Percentiles rank a stretch among this genome's conserved stretches.
Evolutionary conservation across 1,284 basidiomycete genomes (phyloP).

Genomic region (Rhizoctonia solani): DNA sequence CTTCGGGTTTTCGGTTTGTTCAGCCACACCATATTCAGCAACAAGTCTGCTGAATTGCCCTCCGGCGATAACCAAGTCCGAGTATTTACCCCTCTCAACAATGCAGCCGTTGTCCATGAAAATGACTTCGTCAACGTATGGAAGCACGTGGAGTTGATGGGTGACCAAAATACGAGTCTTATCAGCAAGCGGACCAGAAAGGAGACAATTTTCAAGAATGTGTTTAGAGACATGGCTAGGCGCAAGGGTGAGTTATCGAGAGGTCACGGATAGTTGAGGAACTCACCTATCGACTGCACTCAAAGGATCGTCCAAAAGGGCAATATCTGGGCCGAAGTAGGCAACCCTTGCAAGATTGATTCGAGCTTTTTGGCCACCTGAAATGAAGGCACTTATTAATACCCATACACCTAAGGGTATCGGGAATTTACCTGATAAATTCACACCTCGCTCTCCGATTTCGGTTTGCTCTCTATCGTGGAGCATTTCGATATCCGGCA

Average conservation of each 20-base stretch:
- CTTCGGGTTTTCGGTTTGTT: constrained; percentile 44
- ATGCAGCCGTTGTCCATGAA: constrained; percentile 72
- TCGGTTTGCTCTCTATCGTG: constrained; percentile 38
- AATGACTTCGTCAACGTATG: constrained; percentile 72
- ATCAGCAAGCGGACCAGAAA: constrained; percentile 57
- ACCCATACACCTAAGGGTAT: neutral
- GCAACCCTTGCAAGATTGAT: constrained; percentile 40
- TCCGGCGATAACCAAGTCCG: constrained; percentile 58
- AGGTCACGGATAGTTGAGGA: too few species aligned
- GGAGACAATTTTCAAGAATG: constrained; percentile 64
- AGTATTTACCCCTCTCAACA: constrained; percentile 74
- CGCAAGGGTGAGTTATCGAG: too few species aligned
- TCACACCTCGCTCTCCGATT: constrained; percentile 40
- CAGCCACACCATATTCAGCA: constrained; percentile 60
- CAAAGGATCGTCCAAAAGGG: constrained; percentile 69
- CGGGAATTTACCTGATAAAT: constrained; percentile 33
- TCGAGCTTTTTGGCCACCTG: constrained; percentile 33
- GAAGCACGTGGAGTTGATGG: constrained; percentile 80
- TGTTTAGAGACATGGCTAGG: constrained; percentile 62
- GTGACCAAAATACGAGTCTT: constrained; percentile 63
- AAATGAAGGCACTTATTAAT: constrained; percentile 42
- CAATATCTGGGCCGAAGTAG: constrained; percentile 42
- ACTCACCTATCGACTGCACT: constrained; percentile 66
- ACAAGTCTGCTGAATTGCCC: constrained; percentile 62
- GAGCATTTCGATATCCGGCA: constrained; percentile 47